A percentile compares a stretch with the other conserved stretches of the same genome.
Conservation (phyloP, 768 basidiomycete species). For the Auricularia auricula-judae region DNA sequence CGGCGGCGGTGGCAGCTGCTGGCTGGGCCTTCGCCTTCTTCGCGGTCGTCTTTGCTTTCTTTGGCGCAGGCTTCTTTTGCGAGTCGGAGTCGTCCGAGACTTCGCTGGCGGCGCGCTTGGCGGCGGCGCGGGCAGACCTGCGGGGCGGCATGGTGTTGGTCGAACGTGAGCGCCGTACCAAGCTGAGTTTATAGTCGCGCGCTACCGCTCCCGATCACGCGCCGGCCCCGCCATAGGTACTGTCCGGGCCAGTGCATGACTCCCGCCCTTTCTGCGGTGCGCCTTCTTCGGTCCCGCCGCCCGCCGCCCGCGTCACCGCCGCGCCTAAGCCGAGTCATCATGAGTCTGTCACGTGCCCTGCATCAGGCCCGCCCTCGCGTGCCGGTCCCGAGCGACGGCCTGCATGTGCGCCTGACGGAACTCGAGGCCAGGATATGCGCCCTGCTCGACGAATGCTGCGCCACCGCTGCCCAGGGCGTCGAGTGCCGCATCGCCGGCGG, state of each 20-base stretch:
- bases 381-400: neutral
- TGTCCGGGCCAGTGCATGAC: too few relatives aligned
- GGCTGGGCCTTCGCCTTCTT: slow-evolving; percentile 7
- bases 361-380: neutral
- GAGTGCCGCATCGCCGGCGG: slow-evolving; percentile 91
- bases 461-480: slow-evolving; percentile 40
- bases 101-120: slow-evolving; percentile 23
- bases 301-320: too few relatives aligned
- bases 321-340: neutral
- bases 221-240: too few relatives aligned
- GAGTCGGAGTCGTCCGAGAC: slow-evolving; percentile 20
- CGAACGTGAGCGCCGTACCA: too few relatives aligned
- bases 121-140: slow-evolving; percentile 17
- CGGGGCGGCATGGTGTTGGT: neutral
- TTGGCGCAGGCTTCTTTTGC: slow-evolving; percentile 9
- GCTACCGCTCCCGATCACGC: too few relatives aligned
- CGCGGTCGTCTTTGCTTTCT: slow-evolving; percentile 8
- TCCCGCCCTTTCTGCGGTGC: too few relatives aligned
- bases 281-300: too few relatives aligned
- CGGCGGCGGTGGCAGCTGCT: slow-evolving; percentile 5
- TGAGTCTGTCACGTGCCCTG: neutral
- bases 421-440: slow-evolving; percentile 59
- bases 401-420: slow-evolving; percentile 47
- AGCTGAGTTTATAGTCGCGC: too few relatives aligned
- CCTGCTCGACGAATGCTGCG: slow-evolving; percentile 72